Percentiles rank a stretch among this genome's conserved stretches.
Conservation (phyloP, 768 basidiomycete genomes). For the Jaapia argillacea region DNA sequence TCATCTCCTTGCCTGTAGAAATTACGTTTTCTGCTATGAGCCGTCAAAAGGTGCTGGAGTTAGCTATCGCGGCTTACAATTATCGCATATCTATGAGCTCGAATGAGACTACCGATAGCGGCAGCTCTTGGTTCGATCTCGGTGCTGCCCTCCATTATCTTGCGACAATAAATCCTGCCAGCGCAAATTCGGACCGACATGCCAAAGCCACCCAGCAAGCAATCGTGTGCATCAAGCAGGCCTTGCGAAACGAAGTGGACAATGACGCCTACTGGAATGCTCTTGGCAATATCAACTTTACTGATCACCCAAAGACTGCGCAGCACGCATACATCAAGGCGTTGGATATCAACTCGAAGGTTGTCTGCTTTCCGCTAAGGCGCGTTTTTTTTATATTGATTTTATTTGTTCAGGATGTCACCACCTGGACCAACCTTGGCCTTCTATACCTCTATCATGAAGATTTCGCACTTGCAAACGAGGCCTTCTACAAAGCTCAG, state of each 20-base stretch:
- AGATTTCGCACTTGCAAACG: constrained; percentile 76
- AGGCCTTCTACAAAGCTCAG: constrained; percentile 82
- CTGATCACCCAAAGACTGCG: constrained; percentile 55
- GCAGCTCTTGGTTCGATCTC: constrained; percentile 68
- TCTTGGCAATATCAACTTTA: constrained; percentile 65
- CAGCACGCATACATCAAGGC: constrained; percentile 92
- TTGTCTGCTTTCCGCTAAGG: constrained; percentile 19
- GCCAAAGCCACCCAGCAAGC: constrained; percentile 25
- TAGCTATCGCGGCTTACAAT: constrained; percentile 50
- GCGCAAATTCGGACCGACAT: no score
- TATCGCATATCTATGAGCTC: constrained; percentile 49
- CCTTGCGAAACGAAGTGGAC: constrained; percentile 60
- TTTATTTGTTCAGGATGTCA: constrained; percentile 42
- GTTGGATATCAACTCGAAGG: constrained; percentile 79
- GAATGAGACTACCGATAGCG: constrained; percentile 36
- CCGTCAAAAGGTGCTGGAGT: constrained; percentile 32
- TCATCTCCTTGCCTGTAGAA: constrained; percentile 25
- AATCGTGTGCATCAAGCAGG: constrained; percentile 50
- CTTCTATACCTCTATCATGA: constrained; percentile 73
- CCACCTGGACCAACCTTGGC: constrained; percentile 82
- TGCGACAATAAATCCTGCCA: constrained; percentile 21
- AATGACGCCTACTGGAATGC: constrained; percentile 78
- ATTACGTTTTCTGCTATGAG: constrained; percentile 9
- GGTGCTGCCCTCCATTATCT: constrained; percentile 50
- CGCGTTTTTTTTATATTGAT: constrained; percentile 2